A percentile compares a stretch with the other conserved stretches of the same genome.
Conservation (phyloP, 2,329 filamentous ascomycete species). For the Fusarium chuoi region DNA sequence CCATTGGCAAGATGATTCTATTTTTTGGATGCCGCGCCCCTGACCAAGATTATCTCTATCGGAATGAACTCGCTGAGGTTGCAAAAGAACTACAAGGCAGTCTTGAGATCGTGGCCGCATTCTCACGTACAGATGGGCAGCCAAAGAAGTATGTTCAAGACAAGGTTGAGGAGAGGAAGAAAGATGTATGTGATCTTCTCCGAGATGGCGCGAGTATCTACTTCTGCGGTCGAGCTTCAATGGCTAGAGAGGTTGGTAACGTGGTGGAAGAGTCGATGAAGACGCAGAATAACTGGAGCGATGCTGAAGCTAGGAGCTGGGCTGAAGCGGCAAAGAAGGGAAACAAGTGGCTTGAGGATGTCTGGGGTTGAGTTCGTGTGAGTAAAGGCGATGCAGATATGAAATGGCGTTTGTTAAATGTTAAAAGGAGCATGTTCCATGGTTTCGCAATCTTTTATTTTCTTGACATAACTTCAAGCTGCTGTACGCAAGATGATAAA, state of each 20-base stretch:
- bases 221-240: constrained; percentile 53
- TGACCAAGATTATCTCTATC: constrained; percentile 66
- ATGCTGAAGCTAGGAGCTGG: constrained; percentile 57
- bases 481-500: not conserved
- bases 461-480: accelerated
- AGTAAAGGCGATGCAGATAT: not conserved
- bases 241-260: constrained; percentile 57
- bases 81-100: constrained; percentile 19
- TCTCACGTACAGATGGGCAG: constrained; percentile 22
- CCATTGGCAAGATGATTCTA: constrained; percentile 48
- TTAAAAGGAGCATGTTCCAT: not conserved
- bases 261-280: constrained; percentile 51
- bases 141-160: constrained; percentile 53
- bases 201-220: constrained; percentile 52
- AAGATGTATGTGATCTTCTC: constrained; percentile 45
- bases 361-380: constrained; percentile 56
- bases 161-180: constrained; percentile 45
- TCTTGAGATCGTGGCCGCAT: constrained; percentile 33
- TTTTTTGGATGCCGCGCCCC: constrained; percentile 70
- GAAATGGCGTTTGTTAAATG: not conserved
- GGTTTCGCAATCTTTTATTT: not conserved
- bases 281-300: constrained; percentile 50
- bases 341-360: constrained; percentile 65
- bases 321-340: constrained; percentile 58
- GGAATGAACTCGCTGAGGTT: constrained; percentile 49